phyloP scores from a whole-genome alignment of 768 basidiomycete species.

The Floccularia luteovirens region DNA sequence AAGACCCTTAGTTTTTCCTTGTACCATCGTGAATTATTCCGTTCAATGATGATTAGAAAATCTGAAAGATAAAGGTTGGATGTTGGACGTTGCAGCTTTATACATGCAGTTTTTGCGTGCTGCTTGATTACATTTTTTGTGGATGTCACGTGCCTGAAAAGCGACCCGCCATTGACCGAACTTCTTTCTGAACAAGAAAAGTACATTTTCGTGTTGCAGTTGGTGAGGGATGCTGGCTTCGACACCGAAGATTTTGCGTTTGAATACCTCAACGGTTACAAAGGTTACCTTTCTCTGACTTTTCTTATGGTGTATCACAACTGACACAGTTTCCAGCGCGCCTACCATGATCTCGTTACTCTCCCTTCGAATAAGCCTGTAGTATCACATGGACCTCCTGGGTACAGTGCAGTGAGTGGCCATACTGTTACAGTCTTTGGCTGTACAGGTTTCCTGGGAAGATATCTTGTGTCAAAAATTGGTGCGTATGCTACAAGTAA shows the following conservation, averaged over 20 bases:
- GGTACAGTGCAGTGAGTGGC: conserved; percentile 82
- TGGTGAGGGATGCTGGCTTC: conserved; percentile 35
- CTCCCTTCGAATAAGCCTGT: conserved; percentile 58
- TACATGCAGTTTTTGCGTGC: too few relatives aligned
- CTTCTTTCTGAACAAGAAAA: conserved; percentile 13
- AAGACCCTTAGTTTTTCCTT: conserved; percentile 82
- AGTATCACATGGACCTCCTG: conserved; percentile 71
- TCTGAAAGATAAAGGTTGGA: not conserved
- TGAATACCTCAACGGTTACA: conserved; percentile 39
- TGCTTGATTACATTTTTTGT: not conserved
- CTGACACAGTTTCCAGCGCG: conserved; percentile 50
- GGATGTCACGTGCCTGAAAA: conserved; percentile 23
- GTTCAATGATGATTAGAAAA: not conserved
- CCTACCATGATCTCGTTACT: conserved; percentile 64
- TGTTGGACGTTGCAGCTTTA: too few relatives aligned
- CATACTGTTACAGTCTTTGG: conserved; percentile 97
- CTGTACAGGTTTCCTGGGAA: conserved; percentile 89
- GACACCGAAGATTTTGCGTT: conserved; percentile 38
- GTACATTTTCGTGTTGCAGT: conserved; percentile 10
- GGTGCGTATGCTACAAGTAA: conserved; percentile 40
- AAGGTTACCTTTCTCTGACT: too few relatives aligned
- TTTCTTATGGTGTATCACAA: too few relatives aligned
- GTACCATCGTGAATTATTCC: conserved; percentile 48
- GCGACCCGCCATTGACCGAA: conserved; percentile 34
- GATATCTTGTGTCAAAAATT: conserved; percentile 91